phyloP scores from a whole-genome alignment of 2,329 filamentous ascomycete species.

The Chaetomiaceae sp. region DNA sequence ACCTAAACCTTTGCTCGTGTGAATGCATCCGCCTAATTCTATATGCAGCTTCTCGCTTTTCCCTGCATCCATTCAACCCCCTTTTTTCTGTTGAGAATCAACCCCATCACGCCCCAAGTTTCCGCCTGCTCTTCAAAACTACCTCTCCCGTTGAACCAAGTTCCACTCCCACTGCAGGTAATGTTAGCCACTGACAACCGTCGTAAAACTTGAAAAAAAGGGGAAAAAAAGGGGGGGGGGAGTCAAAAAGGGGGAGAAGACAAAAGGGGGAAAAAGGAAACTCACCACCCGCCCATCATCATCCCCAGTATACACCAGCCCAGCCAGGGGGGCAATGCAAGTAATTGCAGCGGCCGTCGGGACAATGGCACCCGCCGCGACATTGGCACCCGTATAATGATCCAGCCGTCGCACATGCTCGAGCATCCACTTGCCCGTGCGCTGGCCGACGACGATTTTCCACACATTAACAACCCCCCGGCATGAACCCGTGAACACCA shows the following conservation, averaged over 20 bases:
- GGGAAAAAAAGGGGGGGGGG: too few relatives aligned
- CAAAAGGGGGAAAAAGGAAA: constrained; percentile 25
- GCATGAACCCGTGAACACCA: constrained; percentile 86
- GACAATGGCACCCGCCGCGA: too few relatives aligned
- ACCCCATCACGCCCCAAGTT: neutral
- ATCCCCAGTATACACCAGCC: constrained; percentile 86
- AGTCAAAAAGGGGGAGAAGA: too few relatives aligned
- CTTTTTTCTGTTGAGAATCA: constrained; percentile 2
- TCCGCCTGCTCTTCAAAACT: neutral
- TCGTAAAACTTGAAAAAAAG: too few relatives aligned
- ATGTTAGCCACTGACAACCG: constrained; percentile 18
- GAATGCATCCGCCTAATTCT: too few relatives aligned
- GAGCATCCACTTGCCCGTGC: constrained; percentile 65
- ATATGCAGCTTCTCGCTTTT: neutral
- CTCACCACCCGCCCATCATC: constrained; percentile 86
- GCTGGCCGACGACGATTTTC: constrained; percentile 47
- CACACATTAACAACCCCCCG: constrained; percentile 79
- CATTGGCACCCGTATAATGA: constrained; percentile 59
- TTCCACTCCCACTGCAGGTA: constrained; percentile 57
- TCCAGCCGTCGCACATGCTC: constrained; percentile 77
- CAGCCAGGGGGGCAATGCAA: constrained; percentile 77
- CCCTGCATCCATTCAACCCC: neutral
- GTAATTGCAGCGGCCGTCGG: too few relatives aligned
- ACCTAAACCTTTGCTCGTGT: neutral
- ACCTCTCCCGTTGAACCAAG: constrained; percentile 53